Conservation (phyloP, 768 basidiomycete genomes). For the Galerina marginata region DNA sequence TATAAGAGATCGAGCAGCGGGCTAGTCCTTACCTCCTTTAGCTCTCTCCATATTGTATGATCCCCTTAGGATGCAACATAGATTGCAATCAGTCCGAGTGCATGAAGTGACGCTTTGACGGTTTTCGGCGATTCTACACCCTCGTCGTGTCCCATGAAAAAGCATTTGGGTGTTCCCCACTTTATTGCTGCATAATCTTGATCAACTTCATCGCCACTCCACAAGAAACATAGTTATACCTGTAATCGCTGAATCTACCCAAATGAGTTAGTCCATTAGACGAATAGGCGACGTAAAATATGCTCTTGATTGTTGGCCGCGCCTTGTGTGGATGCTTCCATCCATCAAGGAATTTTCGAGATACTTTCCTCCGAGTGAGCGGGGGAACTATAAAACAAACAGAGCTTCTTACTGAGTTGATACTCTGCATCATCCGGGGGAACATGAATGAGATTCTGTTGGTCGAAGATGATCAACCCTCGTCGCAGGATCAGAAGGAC, state of each 20-base stretch:
- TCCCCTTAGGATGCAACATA: conserved; percentile 32
- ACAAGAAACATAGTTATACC: conserved; percentile 20
- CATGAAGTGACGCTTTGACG: conserved; percentile 21
- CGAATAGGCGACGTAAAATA: conserved; percentile 35
- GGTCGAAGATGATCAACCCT: neutral
- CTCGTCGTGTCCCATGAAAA: conserved; percentile 34
- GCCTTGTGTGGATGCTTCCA: conserved; percentile 32
- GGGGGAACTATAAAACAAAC: neutral
- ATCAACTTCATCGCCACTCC: neutral
- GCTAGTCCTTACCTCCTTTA: conserved; percentile 22
- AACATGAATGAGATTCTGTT: conserved; percentile 31
- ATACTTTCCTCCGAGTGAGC: conserved; percentile 19
- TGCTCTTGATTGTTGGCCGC: conserved; percentile 26
- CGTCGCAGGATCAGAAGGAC: neutral
- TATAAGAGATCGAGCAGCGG: too few species aligned
- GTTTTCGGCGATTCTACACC: conserved; percentile 27
- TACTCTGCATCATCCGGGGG: conserved; percentile 25
- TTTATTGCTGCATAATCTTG: conserved; percentile 25
- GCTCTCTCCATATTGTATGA: conserved; percentile 36
- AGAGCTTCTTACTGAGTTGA: conserved; percentile 19
- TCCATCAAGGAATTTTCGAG: conserved; percentile 27
- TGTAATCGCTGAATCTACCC: conserved; percentile 34
- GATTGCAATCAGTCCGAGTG: conserved; percentile 22
- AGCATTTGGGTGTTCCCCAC: conserved; percentile 36
- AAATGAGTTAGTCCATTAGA: conserved; percentile 26